Conservation (phyloP, 2,329 filamentous ascomycete species). For the Metarhizium album region DNA sequence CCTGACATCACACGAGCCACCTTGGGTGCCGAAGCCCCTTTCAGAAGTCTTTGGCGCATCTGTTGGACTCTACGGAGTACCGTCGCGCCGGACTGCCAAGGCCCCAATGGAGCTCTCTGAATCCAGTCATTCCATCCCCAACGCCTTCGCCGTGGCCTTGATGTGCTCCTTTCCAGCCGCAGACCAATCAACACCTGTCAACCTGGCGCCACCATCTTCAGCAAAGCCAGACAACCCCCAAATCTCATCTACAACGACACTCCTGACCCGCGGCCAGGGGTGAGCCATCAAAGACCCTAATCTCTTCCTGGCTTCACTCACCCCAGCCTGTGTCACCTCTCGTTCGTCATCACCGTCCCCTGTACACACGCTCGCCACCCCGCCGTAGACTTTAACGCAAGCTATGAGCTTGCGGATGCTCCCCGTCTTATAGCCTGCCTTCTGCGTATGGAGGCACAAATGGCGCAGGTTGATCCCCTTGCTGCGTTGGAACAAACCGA, state of each 20-base stretch:
- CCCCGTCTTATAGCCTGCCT: constrained; percentile 70
- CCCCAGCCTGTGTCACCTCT: constrained; percentile 17
- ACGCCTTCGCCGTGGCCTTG: constrained; percentile 28
- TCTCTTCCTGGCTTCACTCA: constrained; percentile 51
- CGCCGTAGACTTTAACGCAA: constrained; percentile 68
- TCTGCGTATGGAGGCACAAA: constrained; percentile 63
- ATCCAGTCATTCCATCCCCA: constrained; percentile 26
- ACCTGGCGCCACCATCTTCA: constrained; percentile 17
- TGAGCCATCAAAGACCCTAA: constrained; percentile 65
- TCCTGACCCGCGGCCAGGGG: constrained; percentile 67
- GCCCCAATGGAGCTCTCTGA: neutral
- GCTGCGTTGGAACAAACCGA: constrained; percentile 34
- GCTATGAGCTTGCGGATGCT: constrained; percentile 75
- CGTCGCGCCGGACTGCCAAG: too few species aligned
- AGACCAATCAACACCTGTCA: constrained; percentile 48
- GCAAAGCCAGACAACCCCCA: constrained; percentile 33
- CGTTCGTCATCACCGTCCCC: constrained; percentile 4
- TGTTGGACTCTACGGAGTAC: neutral
- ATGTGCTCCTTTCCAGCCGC: constrained; percentile 38
- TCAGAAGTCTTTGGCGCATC: neutral
- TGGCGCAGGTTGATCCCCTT: constrained; percentile 34
- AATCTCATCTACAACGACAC: constrained; percentile 48
- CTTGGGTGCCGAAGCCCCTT: neutral
- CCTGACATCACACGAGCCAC: neutral
- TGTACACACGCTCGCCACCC: constrained; percentile 36